Base-by-base conservation (phyloP, 192 early-diverging fungal genomes). In the Umbelopsis ramanniana region DNA sequence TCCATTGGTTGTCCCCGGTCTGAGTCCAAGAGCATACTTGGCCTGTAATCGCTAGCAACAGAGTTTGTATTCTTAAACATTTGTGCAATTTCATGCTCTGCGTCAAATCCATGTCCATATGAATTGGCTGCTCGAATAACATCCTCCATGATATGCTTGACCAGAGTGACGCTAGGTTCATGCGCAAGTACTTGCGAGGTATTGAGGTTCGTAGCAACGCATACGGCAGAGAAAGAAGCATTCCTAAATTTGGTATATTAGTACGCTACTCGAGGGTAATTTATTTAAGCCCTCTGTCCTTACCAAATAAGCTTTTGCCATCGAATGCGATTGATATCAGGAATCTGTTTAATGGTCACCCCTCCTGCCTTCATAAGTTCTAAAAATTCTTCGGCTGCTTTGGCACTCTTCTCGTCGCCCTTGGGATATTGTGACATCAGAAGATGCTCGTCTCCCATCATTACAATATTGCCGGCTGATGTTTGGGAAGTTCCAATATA, bases 221-320 rank as follows among this genome's bases (percentile, higher is more conserved):
- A 88, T 12, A 91, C 82, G 0, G 89, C 84, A 46, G 89, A 89
- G 76, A 93, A 89, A 8, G 88, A 83, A 12, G 85, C 89, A 69
- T 91, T 93, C 91, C 85, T 86, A 68, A 60, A 29, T 52, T 63
- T 15, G 68, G 14, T 22, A 19, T 29, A n/a, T 6, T 68, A 54
- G 68, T 14, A 57, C 37, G 47, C n/a, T 50, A 14, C 17, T 29
- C 9, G 11, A 29, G 10, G 10, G 14, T 37, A 29, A 29, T 29
- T 5, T 37, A 5, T 3, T 37, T n/a, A 19, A 6, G 1, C 22
- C 21, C 26, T 50, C 23, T 68, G 29, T 35, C 46, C 7, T 79
- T 69, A 86, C 85, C 91, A 93, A n/a, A 90, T 85, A 4, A 91
- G 73, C 71, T 93, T 93, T 24, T 83, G 80, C 91, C 91, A 93